Evolutionary conservation across 1,139 yeast genomes (phyloP), one percentile per base, ranked within the genome.

Genomic region (Kodamaea sp.): DNA sequence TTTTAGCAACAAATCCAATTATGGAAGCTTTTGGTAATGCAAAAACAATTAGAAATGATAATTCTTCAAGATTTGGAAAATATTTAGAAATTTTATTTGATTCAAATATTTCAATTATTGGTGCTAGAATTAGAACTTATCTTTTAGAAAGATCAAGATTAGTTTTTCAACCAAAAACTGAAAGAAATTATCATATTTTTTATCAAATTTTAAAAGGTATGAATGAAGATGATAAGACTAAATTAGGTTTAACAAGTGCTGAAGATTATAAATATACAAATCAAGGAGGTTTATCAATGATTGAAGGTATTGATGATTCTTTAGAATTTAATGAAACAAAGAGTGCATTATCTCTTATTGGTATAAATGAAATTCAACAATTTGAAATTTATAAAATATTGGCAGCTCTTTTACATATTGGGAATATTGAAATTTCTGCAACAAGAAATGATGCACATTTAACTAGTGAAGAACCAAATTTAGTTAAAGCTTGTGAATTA

Each of bases 21-120:
- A 89, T 92, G 94, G 98, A 92, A 66, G 95, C 97, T 1, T 92
- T 92, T 62, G 98, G 98, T 73, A 92, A 92, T 60, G 97, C 98
- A 9, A 92, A 92, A 62, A 92, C 98, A 4, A 89, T 96, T 3
- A 81, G 98, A 69, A 92, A 92, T 60, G 97, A 92, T 63, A 92
- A 92, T 63, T 92, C 97, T 30, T 90, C 97, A 12, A 82, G 98
- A 61, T 92, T 92, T 59, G 98, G 98, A 58, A 92, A 92, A 63
- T 92, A 92, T 59, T 73, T 92, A 56, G 97, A 92, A 64, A 92
- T 92, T 51, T 70, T 88, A 50, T 92, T 92, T 58, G 84, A 89
- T 62, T 63, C 74, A 29, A 60, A 76, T 25, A 79, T 85, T 9
- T 78, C 87, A 34, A 92, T 92, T 55, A 84, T 88, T 52, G 98